These are phyloP conservation scores for Sclerospora graminicola DNA, from an alignment of 352 stramenopile species.

Conservation along the genomic window DNA sequence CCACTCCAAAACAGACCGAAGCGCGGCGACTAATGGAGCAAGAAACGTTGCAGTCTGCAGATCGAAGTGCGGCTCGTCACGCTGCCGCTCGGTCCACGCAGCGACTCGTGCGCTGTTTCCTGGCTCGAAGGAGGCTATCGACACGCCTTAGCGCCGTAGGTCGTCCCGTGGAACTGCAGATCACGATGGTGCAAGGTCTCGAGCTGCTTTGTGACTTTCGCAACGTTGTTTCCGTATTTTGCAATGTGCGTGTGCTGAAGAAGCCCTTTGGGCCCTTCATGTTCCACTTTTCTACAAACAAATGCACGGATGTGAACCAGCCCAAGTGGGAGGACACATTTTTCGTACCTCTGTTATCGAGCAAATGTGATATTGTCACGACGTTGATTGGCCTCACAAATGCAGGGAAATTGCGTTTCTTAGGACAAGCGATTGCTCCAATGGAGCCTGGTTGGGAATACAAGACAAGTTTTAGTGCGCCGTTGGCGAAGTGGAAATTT, in stretches of 20 bases:
- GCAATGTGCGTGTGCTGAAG: slow-evolving; percentile 77
- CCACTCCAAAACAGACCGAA: slow-evolving; percentile 9
- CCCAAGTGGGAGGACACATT: slow-evolving; percentile 54
- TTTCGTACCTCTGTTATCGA: slow-evolving; percentile 75
- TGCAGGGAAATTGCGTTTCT: slow-evolving; percentile 40
- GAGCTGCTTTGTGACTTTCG: slow-evolving; percentile 74
- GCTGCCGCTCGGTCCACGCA: slow-evolving; percentile 26
- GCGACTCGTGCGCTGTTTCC: slow-evolving; percentile 26
- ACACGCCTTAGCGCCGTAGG: slow-evolving; percentile 43
- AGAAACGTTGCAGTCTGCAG: slow-evolving; percentile 17
- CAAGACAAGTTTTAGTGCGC: slow-evolving; percentile 20
- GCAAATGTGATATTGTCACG: slow-evolving; percentile 69
- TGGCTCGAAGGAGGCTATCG: slow-evolving; percentile 22
- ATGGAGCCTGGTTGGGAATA: slow-evolving; percentile 62
- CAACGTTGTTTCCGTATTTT: slow-evolving; percentile 55
- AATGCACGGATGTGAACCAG: slow-evolving; percentile 43
- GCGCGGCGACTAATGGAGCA: slow-evolving; percentile 14
- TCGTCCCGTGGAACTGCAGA: slow-evolving; percentile 46
- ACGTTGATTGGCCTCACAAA: slow-evolving; percentile 62
- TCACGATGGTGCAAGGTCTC: slow-evolving; percentile 34
- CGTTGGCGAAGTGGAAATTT: slow-evolving; percentile 73
- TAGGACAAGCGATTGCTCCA: slow-evolving; percentile 50
- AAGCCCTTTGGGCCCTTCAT: slow-evolving; percentile 81
- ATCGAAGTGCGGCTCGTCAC: slow-evolving; percentile 17
- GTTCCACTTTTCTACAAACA: slow-evolving; percentile 69